phyloP scores from a whole-genome alignment of 352 stramenopile species.

The Thraustochytrium striatum region DNA sequence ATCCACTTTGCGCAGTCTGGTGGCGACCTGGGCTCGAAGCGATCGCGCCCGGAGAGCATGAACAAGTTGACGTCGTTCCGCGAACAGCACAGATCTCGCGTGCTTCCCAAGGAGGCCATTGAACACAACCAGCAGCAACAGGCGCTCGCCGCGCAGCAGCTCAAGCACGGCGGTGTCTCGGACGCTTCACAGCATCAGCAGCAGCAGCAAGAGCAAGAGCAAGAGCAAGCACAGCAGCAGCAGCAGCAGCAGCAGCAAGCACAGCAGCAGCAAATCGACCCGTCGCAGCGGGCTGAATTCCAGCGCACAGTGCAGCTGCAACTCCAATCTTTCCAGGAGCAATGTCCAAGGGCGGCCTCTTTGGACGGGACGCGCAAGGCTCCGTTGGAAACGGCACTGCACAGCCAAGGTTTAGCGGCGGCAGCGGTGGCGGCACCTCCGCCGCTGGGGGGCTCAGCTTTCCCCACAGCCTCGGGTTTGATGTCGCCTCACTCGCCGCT shows the following conservation, averaged over 20 bases:
- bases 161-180: too few species aligned
- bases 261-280: not conserved
- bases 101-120: not conserved
- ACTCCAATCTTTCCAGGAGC: too few species aligned
- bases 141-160: too few species aligned
- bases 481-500: not conserved
- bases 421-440: not conserved
- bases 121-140: too few species aligned
- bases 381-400: too few species aligned
- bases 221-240: too few species aligned
- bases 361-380: not conserved
- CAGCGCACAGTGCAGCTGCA: not conserved
- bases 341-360: not conserved
- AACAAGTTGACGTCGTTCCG: conserved; percentile 25
- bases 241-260: too few species aligned
- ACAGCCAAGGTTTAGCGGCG: too few species aligned
- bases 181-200: too few species aligned
- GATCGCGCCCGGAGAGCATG: conserved; percentile 38
- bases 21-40: conserved; percentile 39
- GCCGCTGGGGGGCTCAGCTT: not conserved
- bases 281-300: not conserved
- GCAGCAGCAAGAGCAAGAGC: too few species aligned
- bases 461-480: not conserved
- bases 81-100: conserved; percentile 10
- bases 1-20: not conserved